Percentiles rank a stretch among this genome's conserved stretches.
phyloP scores from a whole-genome alignment of 345 rosid genomes.

The Lepidium sativum region DNA sequence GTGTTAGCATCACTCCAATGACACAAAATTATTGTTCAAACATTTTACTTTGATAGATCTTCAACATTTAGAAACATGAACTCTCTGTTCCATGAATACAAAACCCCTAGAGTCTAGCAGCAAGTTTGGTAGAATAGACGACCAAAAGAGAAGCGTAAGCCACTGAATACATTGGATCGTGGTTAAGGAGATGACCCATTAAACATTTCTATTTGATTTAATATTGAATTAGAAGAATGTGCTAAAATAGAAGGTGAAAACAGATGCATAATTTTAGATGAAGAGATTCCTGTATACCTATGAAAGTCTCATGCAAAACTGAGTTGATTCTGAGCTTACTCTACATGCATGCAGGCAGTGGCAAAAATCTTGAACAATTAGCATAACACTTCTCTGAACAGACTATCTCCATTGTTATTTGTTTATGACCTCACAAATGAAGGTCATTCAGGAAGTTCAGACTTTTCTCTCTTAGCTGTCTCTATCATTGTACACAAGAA shows the following conservation, averaged over 20 bases:
- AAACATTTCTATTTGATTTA: background rate
- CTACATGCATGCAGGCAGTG: background rate
- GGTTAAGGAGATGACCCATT: background rate
- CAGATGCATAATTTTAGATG: background rate
- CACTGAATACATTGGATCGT: background rate
- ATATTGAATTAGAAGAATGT: background rate
- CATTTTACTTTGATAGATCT: background rate
- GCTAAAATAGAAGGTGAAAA: background rate
- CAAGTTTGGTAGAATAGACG: background rate
- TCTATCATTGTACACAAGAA: conserved; percentile 67
- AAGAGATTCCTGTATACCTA: background rate
- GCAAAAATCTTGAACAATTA: background rate
- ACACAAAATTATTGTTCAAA: no score
- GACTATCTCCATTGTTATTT: background rate
- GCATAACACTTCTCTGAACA: background rate
- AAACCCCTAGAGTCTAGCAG: background rate
- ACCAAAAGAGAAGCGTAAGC: background rate
- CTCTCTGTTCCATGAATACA: background rate
- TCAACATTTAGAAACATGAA: background rate
- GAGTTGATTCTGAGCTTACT: background rate
- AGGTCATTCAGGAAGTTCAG: conserved; percentile 59
- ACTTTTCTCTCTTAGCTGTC: conserved; percentile 57
- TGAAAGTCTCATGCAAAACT: background rate
- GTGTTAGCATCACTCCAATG: background rate
- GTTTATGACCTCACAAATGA: conserved; percentile 8